Conservation (phyloP, 768 basidiomycete species). For the Boletus pseudopeckii region DNA sequence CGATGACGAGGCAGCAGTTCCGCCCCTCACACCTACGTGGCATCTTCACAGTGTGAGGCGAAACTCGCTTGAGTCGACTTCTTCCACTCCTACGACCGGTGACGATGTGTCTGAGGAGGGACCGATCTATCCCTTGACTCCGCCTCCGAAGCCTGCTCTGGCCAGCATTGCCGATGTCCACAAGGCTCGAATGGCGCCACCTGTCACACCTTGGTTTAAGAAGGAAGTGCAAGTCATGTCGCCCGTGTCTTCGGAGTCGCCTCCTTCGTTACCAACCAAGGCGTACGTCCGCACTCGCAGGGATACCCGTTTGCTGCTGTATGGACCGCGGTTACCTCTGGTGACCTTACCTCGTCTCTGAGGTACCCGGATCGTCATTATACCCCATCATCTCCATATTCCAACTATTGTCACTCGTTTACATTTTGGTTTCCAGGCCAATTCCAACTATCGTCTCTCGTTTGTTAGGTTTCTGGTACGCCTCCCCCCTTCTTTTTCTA, state of each 20-base stretch:
- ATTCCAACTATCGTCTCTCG: conserved; percentile 15
- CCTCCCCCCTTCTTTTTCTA: background rate
- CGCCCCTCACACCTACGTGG: background rate
- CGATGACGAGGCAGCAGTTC: background rate
- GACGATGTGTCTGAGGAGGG: conserved; percentile 3
- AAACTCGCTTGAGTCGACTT: background rate
- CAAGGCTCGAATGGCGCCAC: background rate
- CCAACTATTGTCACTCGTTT: conserved; percentile 22
- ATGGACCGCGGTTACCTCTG: background rate
- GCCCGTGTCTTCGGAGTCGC: background rate
- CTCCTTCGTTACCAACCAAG: conserved; percentile 1
- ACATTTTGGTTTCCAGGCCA: background rate
- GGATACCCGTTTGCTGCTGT: background rate
- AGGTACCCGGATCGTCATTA: background rate
- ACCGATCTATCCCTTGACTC: conserved; percentile 5
- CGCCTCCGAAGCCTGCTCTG: background rate
- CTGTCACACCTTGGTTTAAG: background rate
- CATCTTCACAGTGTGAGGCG: background rate
- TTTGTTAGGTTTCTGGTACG: conserved; percentile 7
- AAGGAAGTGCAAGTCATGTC: background rate
- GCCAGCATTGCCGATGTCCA: background rate
- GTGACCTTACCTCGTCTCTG: background rate
- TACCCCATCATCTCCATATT: background rate
- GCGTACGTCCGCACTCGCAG: background rate
- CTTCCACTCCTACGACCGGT: background rate